Evolutionary conservation across 805 yeast genomes (phyloP), one percentile per base, ranked within the genome.

Genomic region (Teunomyces lycoperdinae): DNA sequence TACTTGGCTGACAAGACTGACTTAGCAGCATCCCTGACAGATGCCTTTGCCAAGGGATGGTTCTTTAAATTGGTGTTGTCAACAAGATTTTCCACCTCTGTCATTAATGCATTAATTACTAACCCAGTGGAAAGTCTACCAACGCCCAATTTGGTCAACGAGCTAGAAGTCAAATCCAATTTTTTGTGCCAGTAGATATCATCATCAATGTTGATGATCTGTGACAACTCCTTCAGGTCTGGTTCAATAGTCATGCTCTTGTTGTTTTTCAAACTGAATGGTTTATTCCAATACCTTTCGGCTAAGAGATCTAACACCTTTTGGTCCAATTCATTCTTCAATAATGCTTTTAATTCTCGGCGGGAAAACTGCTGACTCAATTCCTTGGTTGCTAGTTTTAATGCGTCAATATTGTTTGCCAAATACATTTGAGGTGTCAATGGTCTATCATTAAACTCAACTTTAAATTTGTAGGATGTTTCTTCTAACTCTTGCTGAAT

Each of bases 401-500:
- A 76, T 43, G 87, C 72, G 65, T 94, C 99, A 30, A 94, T 81
- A 47, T 94, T 89, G 61, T 88, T 92, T 17, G 97, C 96, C 56
- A 94, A 76, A 62, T 94, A 94, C 49, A 96, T 89, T 60, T 90
- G 94, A 11, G 98, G 96, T 0, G 99, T 94, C 53, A 94, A 74
- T 31, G 86, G 88, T 46, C 97, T 80, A 66, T 94, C 99, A 62
- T 94, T 94, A 68, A 90, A 94, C 66, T 94, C 97, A 20, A 94
- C 99, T 64, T 94, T 94, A 71, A 89, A 94, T 62, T 85, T 83
- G 63, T 94, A 94, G 1, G 94, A 73, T 0, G 97, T 82, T 58
- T 95, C 99, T 63, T 95, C 99, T 39, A 91, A 77, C 65, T 94
- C 99, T 60, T 83, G 91, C 51, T 87, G 88, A 44, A 94, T 92